Evolutionary conservation across 495 filamentous ascomycete species (phyloP).

Genomic region (Xylaria palmicola): DNA sequence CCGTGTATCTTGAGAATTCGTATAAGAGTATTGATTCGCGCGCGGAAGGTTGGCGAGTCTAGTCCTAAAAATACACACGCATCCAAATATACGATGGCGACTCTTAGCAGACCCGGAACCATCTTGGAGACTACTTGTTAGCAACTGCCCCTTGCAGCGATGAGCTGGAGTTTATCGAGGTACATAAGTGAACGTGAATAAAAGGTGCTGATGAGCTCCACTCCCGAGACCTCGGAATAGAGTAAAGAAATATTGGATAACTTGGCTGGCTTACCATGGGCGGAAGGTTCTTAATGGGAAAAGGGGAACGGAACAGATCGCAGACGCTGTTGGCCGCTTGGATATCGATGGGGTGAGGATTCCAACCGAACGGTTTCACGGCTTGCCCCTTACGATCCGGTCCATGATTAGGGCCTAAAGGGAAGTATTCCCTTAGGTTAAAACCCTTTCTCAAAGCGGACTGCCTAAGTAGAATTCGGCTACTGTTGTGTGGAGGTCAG

Average conservation of each 20-base stretch:
- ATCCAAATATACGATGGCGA: constrained; percentile 43
- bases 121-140: constrained; percentile 41
- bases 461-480: constrained; percentile 24
- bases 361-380: constrained; percentile 43
- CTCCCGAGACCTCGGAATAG: neutral
- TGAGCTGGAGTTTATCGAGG: neutral
- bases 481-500: constrained; percentile 17
- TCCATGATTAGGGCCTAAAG: constrained; percentile 47
- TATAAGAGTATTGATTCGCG: constrained; percentile 62
- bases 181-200: neutral
- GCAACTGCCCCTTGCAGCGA: neutral
- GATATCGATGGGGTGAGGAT: constrained; percentile 37
- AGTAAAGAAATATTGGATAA: neutral
- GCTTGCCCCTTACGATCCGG: constrained; percentile 39
- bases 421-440: constrained; percentile 44
- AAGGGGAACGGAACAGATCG: constrained; percentile 61
- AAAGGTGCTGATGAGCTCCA: neutral
- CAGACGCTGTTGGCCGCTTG: constrained; percentile 66
- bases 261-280: constrained; percentile 38
- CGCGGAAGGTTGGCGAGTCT: constrained; percentile 60
- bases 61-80: constrained; percentile 53
- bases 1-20: constrained; percentile 64
- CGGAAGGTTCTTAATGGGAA: constrained; percentile 60
- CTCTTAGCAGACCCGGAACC: constrained; percentile 61
- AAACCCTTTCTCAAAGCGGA: constrained; percentile 52